These are phyloP conservation scores for Nakazawaea ishiwadae DNA, from an alignment of 805 yeast species.

Conservation along the genomic window DNA sequence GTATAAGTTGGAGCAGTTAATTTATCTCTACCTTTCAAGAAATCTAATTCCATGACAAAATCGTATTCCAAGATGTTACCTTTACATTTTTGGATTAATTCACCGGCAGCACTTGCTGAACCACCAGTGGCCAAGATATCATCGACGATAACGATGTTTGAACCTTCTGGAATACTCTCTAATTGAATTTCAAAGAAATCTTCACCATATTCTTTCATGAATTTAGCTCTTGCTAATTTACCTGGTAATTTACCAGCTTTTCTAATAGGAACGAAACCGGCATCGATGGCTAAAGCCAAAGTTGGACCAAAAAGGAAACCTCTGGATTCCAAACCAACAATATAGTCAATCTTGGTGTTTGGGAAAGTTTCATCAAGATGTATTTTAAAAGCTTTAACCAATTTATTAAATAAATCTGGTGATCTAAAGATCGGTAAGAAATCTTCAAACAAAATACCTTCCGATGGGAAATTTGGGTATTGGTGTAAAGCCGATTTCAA, in stretches of 20 bases:
- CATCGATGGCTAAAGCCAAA: slow-evolving; percentile 80
- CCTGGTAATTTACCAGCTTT: slow-evolving; percentile 97
- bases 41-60: slow-evolving; percentile 92
- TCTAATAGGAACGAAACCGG: slow-evolving; percentile 93
- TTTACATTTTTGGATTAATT: slow-evolving; percentile 61
- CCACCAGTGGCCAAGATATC: slow-evolving; percentile 99
- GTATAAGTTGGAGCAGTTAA: slow-evolving; percentile 87
- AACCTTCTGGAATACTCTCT: slow-evolving; percentile 72
- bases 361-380: slow-evolving; percentile 58
- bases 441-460: slow-evolving; percentile 94
- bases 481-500: slow-evolving; percentile 56
- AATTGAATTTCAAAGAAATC: slow-evolving; percentile 88
- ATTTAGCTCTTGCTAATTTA: slow-evolving; percentile 62
- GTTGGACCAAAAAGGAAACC: slow-evolving; percentile 97
- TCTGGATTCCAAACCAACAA: slow-evolving; percentile 94
- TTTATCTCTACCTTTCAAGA: slow-evolving; percentile 89
- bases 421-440: slow-evolving; percentile 88
- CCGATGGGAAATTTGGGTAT: slow-evolving; percentile 90
- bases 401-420: slow-evolving; percentile 75
- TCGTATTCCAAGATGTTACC: slow-evolving; percentile 76
- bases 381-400: slow-evolving; percentile 73
- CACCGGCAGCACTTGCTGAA: slow-evolving; percentile 91
- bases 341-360: slow-evolving; percentile 68
- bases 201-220: slow-evolving; percentile 87
- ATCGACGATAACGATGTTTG: slow-evolving; percentile 84